A percentile compares a stretch with the other conserved stretches of the same genome.
phyloP scores from a whole-genome alignment of 2,329 filamentous ascomycete species.

The Amauroascus niger region DNA sequence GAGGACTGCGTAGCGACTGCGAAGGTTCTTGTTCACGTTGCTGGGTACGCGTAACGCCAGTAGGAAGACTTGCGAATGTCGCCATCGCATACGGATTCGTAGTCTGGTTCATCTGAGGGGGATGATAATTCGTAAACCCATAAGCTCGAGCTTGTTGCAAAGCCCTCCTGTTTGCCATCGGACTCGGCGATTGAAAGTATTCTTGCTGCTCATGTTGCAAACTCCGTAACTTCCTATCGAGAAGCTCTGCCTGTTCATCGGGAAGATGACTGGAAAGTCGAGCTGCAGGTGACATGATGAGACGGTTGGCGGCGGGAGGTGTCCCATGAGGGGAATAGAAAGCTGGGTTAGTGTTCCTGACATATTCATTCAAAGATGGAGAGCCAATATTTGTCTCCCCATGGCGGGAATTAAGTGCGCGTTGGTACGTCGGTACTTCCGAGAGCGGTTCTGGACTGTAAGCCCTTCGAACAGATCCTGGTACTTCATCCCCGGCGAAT shows the following conservation, averaged over 20 bases:
- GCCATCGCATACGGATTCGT: constrained; percentile 32
- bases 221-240: constrained; percentile 43
- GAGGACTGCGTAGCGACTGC: constrained; percentile 56
- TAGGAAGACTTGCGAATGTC: constrained; percentile 24
- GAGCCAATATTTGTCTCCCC: constrained; percentile 38
- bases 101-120: constrained; percentile 27
- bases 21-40: constrained; percentile 50
- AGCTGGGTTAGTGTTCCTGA: constrained; percentile 36
- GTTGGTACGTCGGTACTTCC: constrained; percentile 29
- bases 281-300: not conserved
- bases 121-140: constrained; percentile 28
- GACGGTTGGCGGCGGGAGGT: constrained; percentile 22
- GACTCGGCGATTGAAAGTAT: constrained; percentile 22
- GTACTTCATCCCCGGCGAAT: constrained; percentile 22
- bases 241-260: constrained; percentile 34
- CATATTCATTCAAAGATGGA: constrained; percentile 38
- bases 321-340: constrained; percentile 41
- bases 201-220: constrained; percentile 38
- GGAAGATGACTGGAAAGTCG: constrained; percentile 29
- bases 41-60: constrained; percentile 31
- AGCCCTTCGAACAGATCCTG: constrained; percentile 20
- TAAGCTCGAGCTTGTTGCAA: constrained; percentile 25
- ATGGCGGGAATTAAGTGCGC: constrained; percentile 34
- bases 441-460: constrained; percentile 24
- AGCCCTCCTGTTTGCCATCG: constrained; percentile 20